These are phyloP conservation scores for Cyberlindnera mrakii DNA, from an alignment of 805 yeast species.

Conservation along the genomic window DNA sequence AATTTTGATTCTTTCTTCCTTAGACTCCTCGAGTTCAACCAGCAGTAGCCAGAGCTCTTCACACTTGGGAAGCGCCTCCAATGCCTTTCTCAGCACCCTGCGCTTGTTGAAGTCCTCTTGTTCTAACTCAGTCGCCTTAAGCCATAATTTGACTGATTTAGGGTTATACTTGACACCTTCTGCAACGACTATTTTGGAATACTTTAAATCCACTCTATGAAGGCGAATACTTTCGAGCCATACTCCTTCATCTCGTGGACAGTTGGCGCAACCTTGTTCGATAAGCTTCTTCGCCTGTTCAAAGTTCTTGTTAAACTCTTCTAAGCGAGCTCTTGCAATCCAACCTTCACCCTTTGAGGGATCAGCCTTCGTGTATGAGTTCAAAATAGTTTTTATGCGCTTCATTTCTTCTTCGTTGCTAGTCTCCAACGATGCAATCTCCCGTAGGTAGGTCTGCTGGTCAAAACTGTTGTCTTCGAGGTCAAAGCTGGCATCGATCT, in stretches of 20 bases:
- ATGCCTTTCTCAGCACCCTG: constrained; percentile 61
- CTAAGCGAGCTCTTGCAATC: constrained; percentile 82
- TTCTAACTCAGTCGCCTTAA: constrained; percentile 63
- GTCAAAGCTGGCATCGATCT: constrained; percentile 37
- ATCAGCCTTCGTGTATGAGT: constrained; percentile 64
- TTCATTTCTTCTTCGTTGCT: constrained; percentile 45
- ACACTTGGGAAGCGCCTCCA: constrained; percentile 56
- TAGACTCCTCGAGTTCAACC: constrained; percentile 51
- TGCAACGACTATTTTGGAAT: constrained; percentile 53
- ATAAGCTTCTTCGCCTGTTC: constrained; percentile 55
- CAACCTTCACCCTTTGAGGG: constrained; percentile 74
- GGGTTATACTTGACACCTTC: constrained; percentile 58
- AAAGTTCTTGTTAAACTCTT: constrained; percentile 54
- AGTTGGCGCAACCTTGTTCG: constrained; percentile 64
- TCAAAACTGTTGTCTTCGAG: constrained; percentile 12
- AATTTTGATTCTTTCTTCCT: constrained; percentile 44
- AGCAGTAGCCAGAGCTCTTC: constrained; percentile 64
- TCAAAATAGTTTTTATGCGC: constrained; percentile 52
- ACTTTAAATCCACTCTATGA: constrained; percentile 36
- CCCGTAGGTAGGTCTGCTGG: constrained; percentile 31
- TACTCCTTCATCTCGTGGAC: constrained; percentile 62
- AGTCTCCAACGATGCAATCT: constrained; percentile 22
- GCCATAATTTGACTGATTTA: constrained; percentile 63
- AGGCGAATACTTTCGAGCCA: constrained; percentile 81
- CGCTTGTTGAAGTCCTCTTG: constrained; percentile 45